Conservation (phyloP, 805 yeast species). For the Kurtzmaniella cleridarum region DNA sequence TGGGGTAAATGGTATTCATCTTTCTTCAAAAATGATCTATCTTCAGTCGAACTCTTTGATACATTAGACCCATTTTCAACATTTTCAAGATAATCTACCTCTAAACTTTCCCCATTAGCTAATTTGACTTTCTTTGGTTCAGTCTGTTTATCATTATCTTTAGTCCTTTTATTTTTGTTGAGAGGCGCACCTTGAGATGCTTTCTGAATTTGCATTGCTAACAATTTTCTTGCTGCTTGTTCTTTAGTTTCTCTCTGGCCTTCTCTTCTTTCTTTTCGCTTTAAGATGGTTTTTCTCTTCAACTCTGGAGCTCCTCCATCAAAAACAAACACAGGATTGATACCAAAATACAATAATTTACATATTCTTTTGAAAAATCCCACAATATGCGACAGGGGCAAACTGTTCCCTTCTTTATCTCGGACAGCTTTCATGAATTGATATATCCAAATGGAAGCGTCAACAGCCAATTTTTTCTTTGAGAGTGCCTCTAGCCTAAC, state of each 20-base stretch:
- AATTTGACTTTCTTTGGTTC: constrained; percentile 1
- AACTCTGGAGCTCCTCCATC: constrained; percentile 92
- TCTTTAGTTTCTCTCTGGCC: constrained; percentile 67
- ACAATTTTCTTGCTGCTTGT: constrained; percentile 71
- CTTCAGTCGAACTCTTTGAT: not conserved
- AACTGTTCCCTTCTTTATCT: constrained; percentile 72
- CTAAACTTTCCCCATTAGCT: constrained; percentile 9
- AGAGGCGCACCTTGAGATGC: constrained; percentile 28
- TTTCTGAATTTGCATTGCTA: constrained; percentile 75
- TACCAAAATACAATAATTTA: constrained; percentile 82
- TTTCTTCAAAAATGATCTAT: constrained; percentile 33
- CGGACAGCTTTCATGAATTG: constrained; percentile 94
- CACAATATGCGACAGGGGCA: constrained; percentile 80
- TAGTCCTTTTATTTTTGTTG: constrained; percentile 1
- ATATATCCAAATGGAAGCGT: constrained; percentile 98
- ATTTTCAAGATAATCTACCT: constrained; percentile 14
- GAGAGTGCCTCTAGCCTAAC: constrained; percentile 81
- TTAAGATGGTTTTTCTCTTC: constrained; percentile 71
- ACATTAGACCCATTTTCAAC: constrained; percentile 7
- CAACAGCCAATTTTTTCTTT: constrained; percentile 81
- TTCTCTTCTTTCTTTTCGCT: constrained; percentile 67
- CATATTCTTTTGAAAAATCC: constrained; percentile 95
- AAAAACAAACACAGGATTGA: constrained; percentile 83
- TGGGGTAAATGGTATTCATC: constrained; percentile 89
- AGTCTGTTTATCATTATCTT: not conserved